Percentiles rank a stretch among this genome's conserved stretches.
Evolutionary conservation across 2,329 filamentous ascomycete species (phyloP).

Genomic region (Fusarium pininemorale): DNA sequence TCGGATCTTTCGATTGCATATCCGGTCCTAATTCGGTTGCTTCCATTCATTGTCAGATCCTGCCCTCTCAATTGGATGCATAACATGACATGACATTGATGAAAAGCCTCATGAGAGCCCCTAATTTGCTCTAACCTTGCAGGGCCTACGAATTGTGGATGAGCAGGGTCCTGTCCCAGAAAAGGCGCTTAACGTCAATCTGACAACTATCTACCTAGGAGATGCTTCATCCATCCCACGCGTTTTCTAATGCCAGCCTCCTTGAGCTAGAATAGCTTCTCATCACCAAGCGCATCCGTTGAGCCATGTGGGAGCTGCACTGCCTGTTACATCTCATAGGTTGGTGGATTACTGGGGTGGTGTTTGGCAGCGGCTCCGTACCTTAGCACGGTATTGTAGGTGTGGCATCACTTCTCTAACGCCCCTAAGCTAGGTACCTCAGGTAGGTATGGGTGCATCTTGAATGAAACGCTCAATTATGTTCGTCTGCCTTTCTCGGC

Average conservation of each 20-base stretch:
- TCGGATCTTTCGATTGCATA: slow-evolving; percentile 21
- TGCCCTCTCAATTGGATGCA: neutral
- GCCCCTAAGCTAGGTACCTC: neutral
- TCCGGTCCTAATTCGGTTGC: slow-evolving; percentile 29
- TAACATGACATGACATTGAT: slow-evolving; percentile 20
- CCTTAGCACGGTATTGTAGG: neutral
- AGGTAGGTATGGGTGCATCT: neutral
- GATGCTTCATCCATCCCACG: slow-evolving; percentile 25
- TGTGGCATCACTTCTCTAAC: slow-evolving; percentile 12
- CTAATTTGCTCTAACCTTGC: neutral
- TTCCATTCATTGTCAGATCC: slow-evolving; percentile 15
- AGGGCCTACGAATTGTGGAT: slow-evolving; percentile 6
- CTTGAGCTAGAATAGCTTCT: slow-evolving; percentile 17
- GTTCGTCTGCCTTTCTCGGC: slow-evolving; percentile 10
- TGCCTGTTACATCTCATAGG: slow-evolving; percentile 20
- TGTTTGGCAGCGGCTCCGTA: slow-evolving; percentile 40
- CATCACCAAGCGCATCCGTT: slow-evolving; percentile 20
- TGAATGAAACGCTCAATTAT: slow-evolving; percentile 7
- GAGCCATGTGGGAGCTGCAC: slow-evolving; percentile 30
- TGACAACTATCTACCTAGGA: neutral
- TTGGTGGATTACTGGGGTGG: slow-evolving; percentile 32
- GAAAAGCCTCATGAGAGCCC: slow-evolving; percentile 16
- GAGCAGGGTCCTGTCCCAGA: neutral
- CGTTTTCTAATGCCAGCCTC: slow-evolving; percentile 4
- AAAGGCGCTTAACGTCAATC: neutral